Evolutionary conservation across 805 yeast genomes (phyloP).

Genomic region (Candida railenensis): DNA sequence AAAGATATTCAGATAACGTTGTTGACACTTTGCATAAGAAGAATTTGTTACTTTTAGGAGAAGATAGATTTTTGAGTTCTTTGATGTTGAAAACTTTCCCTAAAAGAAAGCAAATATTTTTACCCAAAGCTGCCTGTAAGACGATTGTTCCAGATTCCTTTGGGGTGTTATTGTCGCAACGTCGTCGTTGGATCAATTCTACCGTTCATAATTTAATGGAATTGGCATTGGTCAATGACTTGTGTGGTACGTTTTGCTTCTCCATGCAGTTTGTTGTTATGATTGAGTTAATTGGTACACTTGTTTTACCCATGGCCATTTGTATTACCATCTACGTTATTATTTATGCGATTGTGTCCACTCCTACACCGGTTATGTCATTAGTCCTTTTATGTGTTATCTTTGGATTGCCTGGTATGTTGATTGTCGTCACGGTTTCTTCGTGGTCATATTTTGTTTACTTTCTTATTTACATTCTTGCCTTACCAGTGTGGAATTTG

Average conservation of each 20-base stretch:
- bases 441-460: constrained; percentile 70
- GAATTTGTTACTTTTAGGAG: constrained; percentile 83
- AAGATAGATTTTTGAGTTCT: constrained; percentile 82
- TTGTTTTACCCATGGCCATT: constrained; percentile 87
- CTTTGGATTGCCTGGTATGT: constrained; percentile 80
- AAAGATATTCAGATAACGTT: constrained; percentile 83
- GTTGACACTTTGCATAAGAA: constrained; percentile 82
- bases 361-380: constrained; percentile 76
- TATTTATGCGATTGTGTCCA: constrained; percentile 63
- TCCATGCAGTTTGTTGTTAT: constrained; percentile 91
- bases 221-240: constrained; percentile 75
- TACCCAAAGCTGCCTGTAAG: constrained; percentile 89
- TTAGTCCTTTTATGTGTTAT: constrained; percentile 73
- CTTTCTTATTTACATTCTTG: constrained; percentile 73
- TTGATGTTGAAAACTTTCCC: constrained; percentile 89
- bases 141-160: constrained; percentile 87
- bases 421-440: constrained; percentile 80
- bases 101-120: constrained; percentile 79
- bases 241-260: constrained; percentile 92
- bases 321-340: constrained; percentile 79
- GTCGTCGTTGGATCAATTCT: constrained; percentile 96
- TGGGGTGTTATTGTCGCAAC: constrained; percentile 77
- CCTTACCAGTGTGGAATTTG: constrained; percentile 94
- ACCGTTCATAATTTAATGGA: constrained; percentile 92
- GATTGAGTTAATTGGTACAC: constrained; percentile 81